These are phyloP conservation scores for Acanthamoeba lenticulata DNA, from an alignment of 208 protist species.

Conservation along the genomic window DNA sequence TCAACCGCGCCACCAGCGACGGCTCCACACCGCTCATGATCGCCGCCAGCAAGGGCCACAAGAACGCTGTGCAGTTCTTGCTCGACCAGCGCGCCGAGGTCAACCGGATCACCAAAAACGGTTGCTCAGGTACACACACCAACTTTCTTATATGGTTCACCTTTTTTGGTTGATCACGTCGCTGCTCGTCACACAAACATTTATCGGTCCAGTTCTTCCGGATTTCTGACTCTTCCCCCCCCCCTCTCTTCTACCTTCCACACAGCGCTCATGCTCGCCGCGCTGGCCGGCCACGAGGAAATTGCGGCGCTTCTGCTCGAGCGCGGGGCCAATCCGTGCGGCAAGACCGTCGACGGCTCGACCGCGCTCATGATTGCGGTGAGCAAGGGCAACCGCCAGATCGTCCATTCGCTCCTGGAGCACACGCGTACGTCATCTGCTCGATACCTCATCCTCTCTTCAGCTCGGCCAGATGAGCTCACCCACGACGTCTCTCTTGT, in stretches of 20 bases:
- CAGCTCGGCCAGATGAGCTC: neutral
- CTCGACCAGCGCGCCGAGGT: constrained; percentile 11
- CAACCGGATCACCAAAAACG: constrained; percentile 36
- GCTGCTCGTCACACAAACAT: too few relatives aligned
- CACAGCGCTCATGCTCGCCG: neutral
- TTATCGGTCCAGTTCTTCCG: too few relatives aligned
- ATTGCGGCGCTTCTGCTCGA: neutral
- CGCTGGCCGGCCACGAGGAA: constrained; percentile 7
- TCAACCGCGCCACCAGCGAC: constrained; percentile 22
- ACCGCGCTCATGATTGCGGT: constrained; percentile 1
- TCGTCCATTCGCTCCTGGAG: neutral
- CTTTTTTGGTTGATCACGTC: too few relatives aligned
- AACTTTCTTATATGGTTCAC: too few relatives aligned
- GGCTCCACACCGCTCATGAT: constrained; percentile 52
- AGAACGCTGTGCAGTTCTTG: neutral
- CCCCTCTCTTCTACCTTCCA: neutral
- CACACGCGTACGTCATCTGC: neutral
- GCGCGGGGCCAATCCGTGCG: neutral
- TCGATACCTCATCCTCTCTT: neutral
- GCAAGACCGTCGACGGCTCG: constrained; percentile 30
- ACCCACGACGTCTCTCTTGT: neutral
- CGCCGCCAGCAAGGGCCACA: constrained; percentile 32
- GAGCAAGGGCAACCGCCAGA: constrained; percentile 21
- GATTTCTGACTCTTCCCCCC: neutral
- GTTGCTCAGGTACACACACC: neutral